These are phyloP conservation scores for Auricularia sp. DNA, from an alignment of 768 basidiomycete genomes.

Conservation along the genomic window DNA sequence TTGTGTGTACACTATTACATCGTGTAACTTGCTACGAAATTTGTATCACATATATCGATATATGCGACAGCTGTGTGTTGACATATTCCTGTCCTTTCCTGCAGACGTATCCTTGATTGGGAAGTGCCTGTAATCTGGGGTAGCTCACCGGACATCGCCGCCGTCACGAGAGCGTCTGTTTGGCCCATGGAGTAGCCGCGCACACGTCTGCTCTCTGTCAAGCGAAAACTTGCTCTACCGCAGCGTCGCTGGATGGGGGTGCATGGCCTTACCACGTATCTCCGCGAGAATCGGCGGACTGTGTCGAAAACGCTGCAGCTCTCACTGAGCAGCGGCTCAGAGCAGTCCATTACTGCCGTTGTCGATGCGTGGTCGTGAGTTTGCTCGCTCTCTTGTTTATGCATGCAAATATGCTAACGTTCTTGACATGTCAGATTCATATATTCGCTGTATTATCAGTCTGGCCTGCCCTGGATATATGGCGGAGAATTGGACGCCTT, in stretches of 20 bases:
- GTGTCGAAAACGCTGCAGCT: slow-evolving; percentile 31
- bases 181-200: neutral
- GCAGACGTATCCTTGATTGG: too few relatives aligned
- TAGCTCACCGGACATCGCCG: neutral
- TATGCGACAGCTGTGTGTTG: too few relatives aligned
- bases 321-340: neutral
- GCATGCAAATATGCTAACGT: slow-evolving; percentile 6
- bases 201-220: neutral
- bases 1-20: neutral
- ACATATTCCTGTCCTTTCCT: too few relatives aligned
- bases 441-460: slow-evolving; percentile 50
- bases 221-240: neutral
- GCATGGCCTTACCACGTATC: slow-evolving; percentile 41
- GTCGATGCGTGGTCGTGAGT: slow-evolving; percentile 87
- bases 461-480: slow-evolving; percentile 70
- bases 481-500: slow-evolving; percentile 70
- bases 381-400: neutral
- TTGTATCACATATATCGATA: too few relatives aligned
- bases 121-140: too few relatives aligned
- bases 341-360: slow-evolving; percentile 38
- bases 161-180: neutral
- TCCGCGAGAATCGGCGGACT: slow-evolving; percentile 33
- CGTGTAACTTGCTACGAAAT: too few relatives aligned
- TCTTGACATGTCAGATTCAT: slow-evolving; percentile 47
- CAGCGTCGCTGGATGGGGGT: slow-evolving; percentile 31